Percentiles rank a stretch among this genome's conserved stretches.
Evolutionary conservation across 1,284 basidiomycete genomes (phyloP).

Genomic region (Coniferiporia weirii): DNA sequence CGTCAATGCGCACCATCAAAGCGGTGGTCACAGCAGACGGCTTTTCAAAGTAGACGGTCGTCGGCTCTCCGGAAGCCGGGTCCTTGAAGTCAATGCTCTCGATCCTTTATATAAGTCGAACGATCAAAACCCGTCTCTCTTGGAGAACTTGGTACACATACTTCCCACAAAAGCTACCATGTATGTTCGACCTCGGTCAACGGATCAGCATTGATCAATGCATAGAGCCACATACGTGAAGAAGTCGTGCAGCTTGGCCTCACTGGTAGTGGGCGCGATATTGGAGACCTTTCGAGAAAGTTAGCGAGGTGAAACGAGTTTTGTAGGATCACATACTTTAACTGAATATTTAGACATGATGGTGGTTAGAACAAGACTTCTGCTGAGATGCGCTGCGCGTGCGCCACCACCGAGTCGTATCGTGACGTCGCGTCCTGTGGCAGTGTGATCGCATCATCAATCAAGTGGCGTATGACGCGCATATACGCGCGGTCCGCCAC

Average conservation of each 20-base stretch:
- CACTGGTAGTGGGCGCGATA: conserved; percentile 54
- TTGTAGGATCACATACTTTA: background rate
- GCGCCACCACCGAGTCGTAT: conserved; percentile 27
- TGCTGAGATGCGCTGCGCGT: conserved; percentile 16
- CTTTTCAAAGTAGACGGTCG: conserved; percentile 71
- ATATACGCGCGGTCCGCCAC: too few species aligned
- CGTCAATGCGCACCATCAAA: conserved; percentile 47
- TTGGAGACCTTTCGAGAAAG: conserved; percentile 50
- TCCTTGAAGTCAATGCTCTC: conserved; percentile 49
- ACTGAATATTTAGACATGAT: conserved; percentile 13
- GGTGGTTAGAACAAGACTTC: background rate
- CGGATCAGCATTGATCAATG: conserved; percentile 13
- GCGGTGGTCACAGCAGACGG: conserved; percentile 75
- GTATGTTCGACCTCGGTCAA: background rate
- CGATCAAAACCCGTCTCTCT: background rate
- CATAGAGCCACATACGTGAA: conserved; percentile 55
- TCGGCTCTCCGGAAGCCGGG: conserved; percentile 30
- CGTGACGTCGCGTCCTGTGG: background rate
- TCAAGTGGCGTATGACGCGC: background rate
- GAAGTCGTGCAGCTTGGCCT: conserved; percentile 64
- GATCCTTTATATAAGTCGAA: conserved; percentile 41
- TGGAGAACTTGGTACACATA: conserved; percentile 27
- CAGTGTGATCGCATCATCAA: background rate
- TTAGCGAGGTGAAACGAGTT: background rate
- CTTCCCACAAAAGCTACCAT: conserved; percentile 70